These are phyloP conservation scores for Funneliformis mosseae DNA, from an alignment of 192 early-diverging fungal species.

Conservation along the genomic window DNA sequence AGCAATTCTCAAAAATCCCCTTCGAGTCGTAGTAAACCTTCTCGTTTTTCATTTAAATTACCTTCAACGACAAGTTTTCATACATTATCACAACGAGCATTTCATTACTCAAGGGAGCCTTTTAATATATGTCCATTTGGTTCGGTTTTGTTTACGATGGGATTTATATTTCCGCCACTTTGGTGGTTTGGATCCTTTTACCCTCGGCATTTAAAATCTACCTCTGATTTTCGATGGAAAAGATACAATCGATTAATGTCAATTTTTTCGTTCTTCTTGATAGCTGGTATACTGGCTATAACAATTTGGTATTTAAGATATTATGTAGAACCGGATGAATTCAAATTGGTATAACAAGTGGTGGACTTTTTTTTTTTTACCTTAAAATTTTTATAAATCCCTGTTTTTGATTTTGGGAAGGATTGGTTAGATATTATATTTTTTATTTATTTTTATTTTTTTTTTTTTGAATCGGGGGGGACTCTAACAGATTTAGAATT, in stretches of 20 bases:
- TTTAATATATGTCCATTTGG: conserved; percentile 21
- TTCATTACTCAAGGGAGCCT: background rate
- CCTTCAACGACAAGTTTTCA: background rate
- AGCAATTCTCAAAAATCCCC: background rate
- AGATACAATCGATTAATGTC: conserved; percentile 39
- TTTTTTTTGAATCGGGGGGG: no score
- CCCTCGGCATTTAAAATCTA: conserved; percentile 26
- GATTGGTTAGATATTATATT: no score
- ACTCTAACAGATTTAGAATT: no score
- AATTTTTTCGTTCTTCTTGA: conserved; percentile 32
- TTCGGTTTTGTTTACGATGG: conserved; percentile 34
- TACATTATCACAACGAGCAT: background rate
- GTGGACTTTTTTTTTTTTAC: background rate
- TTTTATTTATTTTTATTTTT: no score
- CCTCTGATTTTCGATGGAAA: conserved; percentile 32
- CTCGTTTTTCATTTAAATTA: background rate
- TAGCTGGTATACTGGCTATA: conserved; percentile 24
- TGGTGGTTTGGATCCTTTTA: conserved; percentile 37
- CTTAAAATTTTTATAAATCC: no score
- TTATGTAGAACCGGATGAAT: background rate
- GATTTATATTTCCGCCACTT: conserved; percentile 31
- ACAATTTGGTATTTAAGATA: conserved; percentile 37
- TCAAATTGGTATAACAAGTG: background rate
- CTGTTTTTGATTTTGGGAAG: no score
- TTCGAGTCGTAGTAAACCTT: background rate